These are phyloP conservation scores for Tulasnella sp. DNA, from an alignment of 768 basidiomycete species.

Conservation along the genomic window DNA sequence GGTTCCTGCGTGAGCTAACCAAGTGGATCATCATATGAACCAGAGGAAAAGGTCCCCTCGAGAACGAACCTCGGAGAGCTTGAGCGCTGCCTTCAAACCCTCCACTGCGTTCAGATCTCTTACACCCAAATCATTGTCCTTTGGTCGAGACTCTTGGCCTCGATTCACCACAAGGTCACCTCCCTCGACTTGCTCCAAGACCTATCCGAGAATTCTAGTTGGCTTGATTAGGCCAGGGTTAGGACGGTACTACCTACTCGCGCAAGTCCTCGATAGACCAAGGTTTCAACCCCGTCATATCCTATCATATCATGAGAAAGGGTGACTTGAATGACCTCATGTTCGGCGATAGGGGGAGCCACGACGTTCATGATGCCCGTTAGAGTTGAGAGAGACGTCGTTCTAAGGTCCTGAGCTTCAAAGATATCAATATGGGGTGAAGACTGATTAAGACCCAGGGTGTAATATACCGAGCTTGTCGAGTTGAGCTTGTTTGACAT, in stretches of 20 bases:
- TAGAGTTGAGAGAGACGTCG: constrained; percentile 84
- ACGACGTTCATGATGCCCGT: constrained; percentile 94
- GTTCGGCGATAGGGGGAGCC: constrained; percentile 96
- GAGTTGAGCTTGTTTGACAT: constrained; percentile 86
- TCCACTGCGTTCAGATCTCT: constrained; percentile 84
- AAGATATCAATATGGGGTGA: not conserved
- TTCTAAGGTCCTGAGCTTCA: constrained; percentile 85
- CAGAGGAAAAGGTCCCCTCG: constrained; percentile 37
- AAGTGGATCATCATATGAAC: not conserved
- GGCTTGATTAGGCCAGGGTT: not conserved
- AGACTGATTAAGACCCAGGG: not conserved
- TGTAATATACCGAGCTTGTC: constrained; percentile 77
- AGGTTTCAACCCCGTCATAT: constrained; percentile 90
- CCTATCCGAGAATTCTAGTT: constrained; percentile 49
- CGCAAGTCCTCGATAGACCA: constrained; percentile 87
- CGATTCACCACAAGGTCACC: constrained; percentile 87
- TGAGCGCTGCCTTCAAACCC: constrained; percentile 79
- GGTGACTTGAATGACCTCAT: constrained; percentile 97
- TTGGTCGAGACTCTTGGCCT: constrained; percentile 75
- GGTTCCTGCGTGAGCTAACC: not conserved
- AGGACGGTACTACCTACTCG: constrained; percentile 52
- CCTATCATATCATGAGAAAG: constrained; percentile 96
- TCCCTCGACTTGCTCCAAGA: constrained; percentile 93
- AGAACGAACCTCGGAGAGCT: constrained; percentile 74
- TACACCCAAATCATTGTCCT: constrained; percentile 52